phyloP scores from a whole-genome alignment of 768 basidiomycete species.

The Suillus decipiens region DNA sequence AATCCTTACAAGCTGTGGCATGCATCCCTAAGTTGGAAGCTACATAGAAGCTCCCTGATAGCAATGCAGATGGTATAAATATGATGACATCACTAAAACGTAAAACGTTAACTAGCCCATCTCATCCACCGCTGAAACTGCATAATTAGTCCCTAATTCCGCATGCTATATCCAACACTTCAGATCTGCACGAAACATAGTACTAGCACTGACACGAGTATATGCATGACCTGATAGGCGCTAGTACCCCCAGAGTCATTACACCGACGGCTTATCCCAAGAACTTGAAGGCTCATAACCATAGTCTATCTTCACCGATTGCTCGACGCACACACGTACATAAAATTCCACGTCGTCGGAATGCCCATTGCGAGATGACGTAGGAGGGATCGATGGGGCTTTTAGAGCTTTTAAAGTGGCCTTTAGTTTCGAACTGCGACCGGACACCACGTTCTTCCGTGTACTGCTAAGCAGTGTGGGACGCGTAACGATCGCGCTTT shows the following conservation, averaged over 20 bases:
- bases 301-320: conserved; percentile 29
- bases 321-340: conserved; percentile 34
- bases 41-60: background rate
- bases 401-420: background rate
- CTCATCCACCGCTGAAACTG: background rate
- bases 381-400: conserved; percentile 21
- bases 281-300: conserved; percentile 10
- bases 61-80: background rate
- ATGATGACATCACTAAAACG: background rate
- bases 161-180: background rate
- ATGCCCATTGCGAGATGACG: background rate
- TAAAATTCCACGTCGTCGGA: conserved; percentile 28
- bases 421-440: conserved; percentile 26
- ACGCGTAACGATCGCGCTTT: background rate
- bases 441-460: conserved; percentile 21
- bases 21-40: background rate
- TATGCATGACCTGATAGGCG: background rate
- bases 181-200: background rate
- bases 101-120: background rate
- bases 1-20: background rate
- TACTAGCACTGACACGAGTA: background rate
- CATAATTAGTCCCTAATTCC: background rate
- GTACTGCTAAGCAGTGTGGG: background rate
- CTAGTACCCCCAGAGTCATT: conserved; percentile 1
- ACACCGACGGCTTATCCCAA: conserved; percentile 17